phyloP scores from a whole-genome alignment of 306 rosid species.

The Ammopiptanthus mongolicus region DNA sequence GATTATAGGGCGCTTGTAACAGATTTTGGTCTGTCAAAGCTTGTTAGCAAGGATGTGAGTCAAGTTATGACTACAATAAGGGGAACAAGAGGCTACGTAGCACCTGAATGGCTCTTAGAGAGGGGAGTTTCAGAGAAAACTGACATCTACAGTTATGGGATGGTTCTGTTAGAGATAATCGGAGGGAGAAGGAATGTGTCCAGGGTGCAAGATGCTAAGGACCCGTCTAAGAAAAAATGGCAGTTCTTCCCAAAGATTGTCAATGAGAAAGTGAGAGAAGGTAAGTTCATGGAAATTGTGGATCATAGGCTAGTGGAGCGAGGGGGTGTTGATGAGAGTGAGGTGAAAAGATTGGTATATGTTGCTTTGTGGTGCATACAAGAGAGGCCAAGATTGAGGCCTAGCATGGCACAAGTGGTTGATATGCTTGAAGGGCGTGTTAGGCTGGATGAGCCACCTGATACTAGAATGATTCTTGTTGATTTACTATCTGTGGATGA shows the following conservation, averaged over 20 bases:
- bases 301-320: slow-evolving; percentile 47
- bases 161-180: slow-evolving; percentile 81
- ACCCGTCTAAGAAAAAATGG: slow-evolving; percentile 43
- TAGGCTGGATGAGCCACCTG: slow-evolving; percentile 69
- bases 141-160: slow-evolving; percentile 79
- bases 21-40: slow-evolving; percentile 83
- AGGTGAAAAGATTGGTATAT: slow-evolving; percentile 48
- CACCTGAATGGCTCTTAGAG: slow-evolving; percentile 90
- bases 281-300: slow-evolving; percentile 63
- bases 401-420: slow-evolving; percentile 59
- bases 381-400: slow-evolving; percentile 71
- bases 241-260: slow-evolving; percentile 64
- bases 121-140: slow-evolving; percentile 80
- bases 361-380: slow-evolving; percentile 91
- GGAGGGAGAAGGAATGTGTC: slow-evolving; percentile 76
- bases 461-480: slow-evolving; percentile 58
- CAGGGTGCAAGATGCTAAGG: slow-evolving; percentile 28
- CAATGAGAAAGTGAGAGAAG: slow-evolving; percentile 62
- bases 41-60: slow-evolving; percentile 69
- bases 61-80: slow-evolving; percentile 60
- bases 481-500: slow-evolving; percentile 61
- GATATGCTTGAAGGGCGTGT: slow-evolving; percentile 80
- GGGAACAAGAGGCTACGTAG: slow-evolving; percentile 87
- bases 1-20: slow-evolving; percentile 51
- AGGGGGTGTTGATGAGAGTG: slow-evolving; percentile 53